Percentiles rank a stretch among this genome's conserved stretches.
Conservation (phyloP, 1,284 basidiomycete genomes). For the Malassezia obtusa region DNA sequence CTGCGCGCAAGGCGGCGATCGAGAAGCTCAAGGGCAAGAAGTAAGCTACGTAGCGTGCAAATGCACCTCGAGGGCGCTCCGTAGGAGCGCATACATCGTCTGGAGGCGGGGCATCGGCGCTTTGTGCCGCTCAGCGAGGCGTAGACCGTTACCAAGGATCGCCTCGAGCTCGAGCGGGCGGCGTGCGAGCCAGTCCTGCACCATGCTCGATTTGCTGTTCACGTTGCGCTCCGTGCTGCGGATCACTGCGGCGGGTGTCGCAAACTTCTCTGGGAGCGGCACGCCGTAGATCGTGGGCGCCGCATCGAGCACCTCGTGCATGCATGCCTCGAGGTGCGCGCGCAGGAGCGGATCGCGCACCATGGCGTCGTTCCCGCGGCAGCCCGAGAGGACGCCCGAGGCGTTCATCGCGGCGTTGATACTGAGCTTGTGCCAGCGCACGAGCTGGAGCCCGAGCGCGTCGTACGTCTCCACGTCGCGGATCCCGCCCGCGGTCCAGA, state of each 20-base stretch:
- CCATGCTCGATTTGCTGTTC: constrained; percentile 49
- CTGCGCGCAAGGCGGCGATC: constrained; percentile 33
- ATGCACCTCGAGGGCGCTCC: constrained; percentile 19
- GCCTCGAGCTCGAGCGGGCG: constrained; percentile 51
- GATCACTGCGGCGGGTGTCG: constrained; percentile 48
- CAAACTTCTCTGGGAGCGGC: constrained; percentile 46
- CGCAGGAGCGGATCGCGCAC: constrained; percentile 46
- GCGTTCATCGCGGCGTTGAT: constrained; percentile 51
- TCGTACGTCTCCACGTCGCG: constrained; percentile 49
- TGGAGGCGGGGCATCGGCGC: constrained; percentile 50
- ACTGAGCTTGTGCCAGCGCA: constrained; percentile 52
- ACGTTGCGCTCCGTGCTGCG: constrained; percentile 49
- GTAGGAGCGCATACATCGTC: constrained; percentile 50
- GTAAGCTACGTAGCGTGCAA: constrained; percentile 16
- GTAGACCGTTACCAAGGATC: constrained; percentile 43
- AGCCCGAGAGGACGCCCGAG: constrained; percentile 50
- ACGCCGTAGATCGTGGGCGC: constrained; percentile 47
- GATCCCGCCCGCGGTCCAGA: constrained; percentile 48
- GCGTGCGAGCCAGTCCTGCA: constrained; percentile 49
- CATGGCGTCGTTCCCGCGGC: constrained; percentile 49
- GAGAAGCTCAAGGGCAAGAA: constrained; percentile 32
- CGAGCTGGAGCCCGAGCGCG: constrained; percentile 49
- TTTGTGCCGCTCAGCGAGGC: constrained; percentile 46
- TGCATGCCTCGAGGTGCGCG: constrained; percentile 47
- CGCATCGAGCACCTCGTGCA: constrained; percentile 50